Evolutionary conservation across 2,329 filamentous ascomycete species (phyloP), one percentile per base, ranked within the genome.

Genomic region (Fusarium globosum): DNA sequence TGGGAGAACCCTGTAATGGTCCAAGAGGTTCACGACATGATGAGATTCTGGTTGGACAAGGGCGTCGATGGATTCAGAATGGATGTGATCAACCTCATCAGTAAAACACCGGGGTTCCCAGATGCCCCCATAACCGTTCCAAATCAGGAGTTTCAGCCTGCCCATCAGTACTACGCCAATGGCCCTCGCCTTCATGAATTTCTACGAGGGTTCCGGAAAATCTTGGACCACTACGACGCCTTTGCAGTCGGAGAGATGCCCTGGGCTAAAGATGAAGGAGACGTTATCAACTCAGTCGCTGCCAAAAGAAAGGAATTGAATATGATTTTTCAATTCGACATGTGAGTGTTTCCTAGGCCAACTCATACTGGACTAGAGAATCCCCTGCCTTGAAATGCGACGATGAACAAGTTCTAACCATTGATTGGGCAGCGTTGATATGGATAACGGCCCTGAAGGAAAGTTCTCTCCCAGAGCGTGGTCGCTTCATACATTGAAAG

Each of bases 11-110:
- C 86, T 13, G 45, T 48, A 8, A 18, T 48, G 18, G 45, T 33
- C 28, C 18, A 48, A 33, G 45, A 48, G 45, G 45, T 48, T 48
- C 45, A 48, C 28, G 45, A 33, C 28, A 33, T 0, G 89, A 92
- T 95, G 88, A 87, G 88, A 33, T 96, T 95, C 80, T 96, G 94
- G 94, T 87, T 96, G 4, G 85, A 93, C 61, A 88, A 89, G 38
- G 93, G 93, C 8, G 90, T 93, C 1, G 89, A 92, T 61, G 92
- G 92, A 14, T 94, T 93, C 84, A 87, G 92, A n/a, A 88, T 93
- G 82, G 92, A 94, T 77, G 91, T 91, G 8, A 91, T 94, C 80
- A 93, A 93, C 81, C 87, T 92, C 81, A 92, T 92, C 79, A 91
- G 88, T 78, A 93, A 94, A 79, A 86, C 86, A 0, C 85, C 86